Conservation (phyloP, 2,329 filamentous ascomycete species). For the Epichloe amarillans region DNA sequence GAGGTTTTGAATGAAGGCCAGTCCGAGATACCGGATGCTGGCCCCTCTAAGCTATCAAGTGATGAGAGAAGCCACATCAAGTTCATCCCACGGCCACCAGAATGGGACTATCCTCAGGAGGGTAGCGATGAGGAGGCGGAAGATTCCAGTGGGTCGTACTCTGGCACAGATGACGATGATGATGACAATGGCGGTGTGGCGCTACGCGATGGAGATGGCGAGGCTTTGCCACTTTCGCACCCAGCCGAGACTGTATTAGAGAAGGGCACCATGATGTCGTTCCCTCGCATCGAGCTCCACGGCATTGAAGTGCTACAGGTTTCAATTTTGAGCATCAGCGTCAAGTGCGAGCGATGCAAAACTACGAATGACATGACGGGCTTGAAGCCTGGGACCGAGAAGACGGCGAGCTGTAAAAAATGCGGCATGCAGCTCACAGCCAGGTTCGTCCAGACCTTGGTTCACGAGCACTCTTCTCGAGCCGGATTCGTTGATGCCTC, state of each 20-base stretch:
- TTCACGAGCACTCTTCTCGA: slow-evolving; percentile 60
- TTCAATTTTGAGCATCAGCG: slow-evolving; percentile 49
- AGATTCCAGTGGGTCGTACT: slow-evolving; percentile 14
- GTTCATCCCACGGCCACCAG: slow-evolving; percentile 61
- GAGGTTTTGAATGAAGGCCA: slow-evolving; percentile 1
- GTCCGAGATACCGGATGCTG: slow-evolving; percentile 4
- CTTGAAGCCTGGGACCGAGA: slow-evolving; percentile 42
- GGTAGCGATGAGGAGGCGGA: slow-evolving; percentile 27
- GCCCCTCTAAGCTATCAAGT: slow-evolving; percentile 9
- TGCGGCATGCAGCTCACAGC: slow-evolving; percentile 39
- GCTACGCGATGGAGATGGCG: slow-evolving; percentile 18
- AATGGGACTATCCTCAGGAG: slow-evolving; percentile 46
- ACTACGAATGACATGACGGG: slow-evolving; percentile 56
- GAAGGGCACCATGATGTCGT: slow-evolving; percentile 62
- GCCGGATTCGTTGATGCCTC: slow-evolving; percentile 68
- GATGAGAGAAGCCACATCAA: slow-evolving; percentile 52
- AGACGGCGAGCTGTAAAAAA: slow-evolving; percentile 42
- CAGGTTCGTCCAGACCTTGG: slow-evolving; percentile 51
- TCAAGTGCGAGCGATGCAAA: slow-evolving; percentile 72
- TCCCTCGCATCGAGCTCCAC: slow-evolving; percentile 64
- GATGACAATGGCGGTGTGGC: slow-evolving; percentile 29
- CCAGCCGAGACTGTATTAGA: slow-evolving; percentile 29
- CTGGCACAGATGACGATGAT: slow-evolving; percentile 28
- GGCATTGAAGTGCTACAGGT: slow-evolving; percentile 66
- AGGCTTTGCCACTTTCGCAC: slow-evolving; percentile 3